These are phyloP conservation scores for Leptomonas seymouri DNA, from an alignment of 208 protist genomes.

Conservation along the genomic window DNA sequence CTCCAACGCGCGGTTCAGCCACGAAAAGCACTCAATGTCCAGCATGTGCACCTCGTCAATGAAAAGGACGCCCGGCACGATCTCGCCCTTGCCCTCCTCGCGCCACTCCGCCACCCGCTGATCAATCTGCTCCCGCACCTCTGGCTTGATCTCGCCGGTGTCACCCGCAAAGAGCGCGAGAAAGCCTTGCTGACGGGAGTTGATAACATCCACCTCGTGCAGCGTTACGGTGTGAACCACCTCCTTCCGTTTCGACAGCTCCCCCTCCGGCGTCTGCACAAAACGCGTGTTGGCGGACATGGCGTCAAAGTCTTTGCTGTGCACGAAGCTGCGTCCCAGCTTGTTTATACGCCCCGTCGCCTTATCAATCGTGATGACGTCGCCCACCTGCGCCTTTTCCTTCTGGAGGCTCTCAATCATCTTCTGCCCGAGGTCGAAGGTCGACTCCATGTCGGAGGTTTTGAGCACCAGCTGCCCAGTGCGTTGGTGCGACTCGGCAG, in stretches of 20 bases:
- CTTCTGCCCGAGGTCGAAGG: conserved; percentile 99
- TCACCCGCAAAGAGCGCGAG: conserved; percentile 99
- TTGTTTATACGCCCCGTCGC: conserved; percentile 98
- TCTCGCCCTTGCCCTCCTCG: conserved; percentile 99
- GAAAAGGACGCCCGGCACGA: conserved; percentile 98
- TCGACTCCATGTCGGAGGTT: conserved; percentile 99
- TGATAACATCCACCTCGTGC: conserved; percentile 99
- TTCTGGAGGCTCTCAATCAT: conserved; percentile 99
- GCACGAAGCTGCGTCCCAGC: conserved; percentile 97
- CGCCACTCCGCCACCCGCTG: conserved; percentile 99
- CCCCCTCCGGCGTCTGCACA: conserved; percentile 98
- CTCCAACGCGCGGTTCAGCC: conserved; percentile 99
- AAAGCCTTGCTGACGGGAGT: conserved; percentile 99
- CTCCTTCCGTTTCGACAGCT: conserved; percentile 99
- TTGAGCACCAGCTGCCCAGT: conserved; percentile 99
- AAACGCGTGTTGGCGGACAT: conserved; percentile 95
- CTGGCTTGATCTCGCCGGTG: conserved; percentile 99
- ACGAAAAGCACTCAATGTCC: conserved; percentile 99
- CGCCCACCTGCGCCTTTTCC: conserved; percentile 98
- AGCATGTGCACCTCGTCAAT: conserved; percentile 99
- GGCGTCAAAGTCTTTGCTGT: conserved; percentile 97
- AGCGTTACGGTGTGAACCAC: conserved; percentile 99
- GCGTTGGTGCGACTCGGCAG: conserved; percentile 88
- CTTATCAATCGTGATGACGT: conserved; percentile 99
- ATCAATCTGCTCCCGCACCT: conserved; percentile 99